Percentiles rank a stretch among this genome's conserved stretches.
These are phyloP conservation scores for Mentha longifolia DNA, from an alignment of 257 asterid genomes.

Conservation along the genomic window DNA sequence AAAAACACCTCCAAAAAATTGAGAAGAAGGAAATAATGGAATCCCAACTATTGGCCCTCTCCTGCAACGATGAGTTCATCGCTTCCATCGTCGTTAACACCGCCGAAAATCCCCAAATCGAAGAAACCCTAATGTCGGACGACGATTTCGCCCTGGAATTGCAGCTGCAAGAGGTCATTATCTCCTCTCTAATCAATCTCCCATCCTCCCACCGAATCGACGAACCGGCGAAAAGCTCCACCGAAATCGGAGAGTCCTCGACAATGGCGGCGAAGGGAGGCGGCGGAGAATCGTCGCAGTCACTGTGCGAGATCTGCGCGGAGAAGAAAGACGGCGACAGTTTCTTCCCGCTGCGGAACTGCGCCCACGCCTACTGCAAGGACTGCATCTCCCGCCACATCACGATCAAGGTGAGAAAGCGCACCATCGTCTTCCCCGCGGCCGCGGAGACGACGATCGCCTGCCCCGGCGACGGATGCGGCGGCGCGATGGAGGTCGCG, in stretches of 20 bases:
- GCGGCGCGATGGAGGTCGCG: conserved; percentile 34
- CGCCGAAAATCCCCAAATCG: neutral
- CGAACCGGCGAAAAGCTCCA: neutral
- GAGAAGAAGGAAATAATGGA: neutral
- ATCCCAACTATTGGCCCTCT: conserved; percentile 7
- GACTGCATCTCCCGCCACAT: conserved; percentile 55
- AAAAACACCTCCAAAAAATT: neutral
- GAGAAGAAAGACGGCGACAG: conserved; percentile 42
- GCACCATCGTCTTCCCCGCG: neutral
- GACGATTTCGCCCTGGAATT: conserved; percentile 39
- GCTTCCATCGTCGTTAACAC: conserved; percentile 18
- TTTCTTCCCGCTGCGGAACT: conserved; percentile 39
- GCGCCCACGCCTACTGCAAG: conserved; percentile 54
- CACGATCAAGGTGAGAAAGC: conserved; percentile 32
- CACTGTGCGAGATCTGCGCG: conserved; percentile 56
- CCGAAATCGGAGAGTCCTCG: neutral
- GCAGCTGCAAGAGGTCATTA: conserved; percentile 49
- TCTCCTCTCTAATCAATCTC: conserved; percentile 30
- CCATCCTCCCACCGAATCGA: neutral
- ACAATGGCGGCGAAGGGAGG: neutral
- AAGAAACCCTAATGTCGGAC: conserved; percentile 29
- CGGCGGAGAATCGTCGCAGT: conserved; percentile 20
- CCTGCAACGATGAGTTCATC: conserved; percentile 35
- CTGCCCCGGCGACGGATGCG: conserved; percentile 63
- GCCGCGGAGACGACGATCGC: neutral